Conservation (phyloP, 2,329 filamentous ascomycete genomes). For the Mollisia scopiformis region DNA sequence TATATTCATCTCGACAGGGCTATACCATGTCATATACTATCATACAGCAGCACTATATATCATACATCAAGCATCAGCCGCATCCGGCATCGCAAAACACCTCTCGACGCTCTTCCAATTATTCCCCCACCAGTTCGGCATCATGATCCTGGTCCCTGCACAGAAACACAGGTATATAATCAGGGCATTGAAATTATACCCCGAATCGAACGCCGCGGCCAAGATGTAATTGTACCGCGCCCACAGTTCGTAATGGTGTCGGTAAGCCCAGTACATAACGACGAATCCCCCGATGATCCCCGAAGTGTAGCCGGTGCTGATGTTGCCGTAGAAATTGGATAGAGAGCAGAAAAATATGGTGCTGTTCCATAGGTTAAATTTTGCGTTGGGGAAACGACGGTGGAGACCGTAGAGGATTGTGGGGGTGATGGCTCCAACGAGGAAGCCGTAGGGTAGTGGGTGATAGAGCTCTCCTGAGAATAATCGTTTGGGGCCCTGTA, state of each 20-base stretch:
- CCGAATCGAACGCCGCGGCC: slow-evolving; percentile 63
- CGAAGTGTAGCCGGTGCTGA: slow-evolving; percentile 61
- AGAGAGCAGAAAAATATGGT: slow-evolving; percentile 64
- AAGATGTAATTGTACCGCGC: slow-evolving; percentile 63
- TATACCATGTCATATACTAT: too few relatives aligned
- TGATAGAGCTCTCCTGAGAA: slow-evolving; percentile 52
- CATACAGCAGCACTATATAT: too few relatives aligned
- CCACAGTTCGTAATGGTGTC: slow-evolving; percentile 59
- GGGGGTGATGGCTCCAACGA: slow-evolving; percentile 51
- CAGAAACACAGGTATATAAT: slow-evolving; percentile 64
- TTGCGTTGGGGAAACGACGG: slow-evolving; percentile 52
- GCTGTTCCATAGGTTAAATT: slow-evolving; percentile 59
- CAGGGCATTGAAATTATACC: slow-evolving; percentile 64
- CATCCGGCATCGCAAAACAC: slow-evolving; percentile 53
- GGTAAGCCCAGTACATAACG: slow-evolving; percentile 61
- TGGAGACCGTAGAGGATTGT: slow-evolving; percentile 54
- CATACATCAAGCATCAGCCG: not conserved
- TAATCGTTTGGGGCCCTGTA: slow-evolving; percentile 49
- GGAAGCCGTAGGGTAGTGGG: slow-evolving; percentile 55
- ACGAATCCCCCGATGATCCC: slow-evolving; percentile 62
- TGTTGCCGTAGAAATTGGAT: slow-evolving; percentile 61
- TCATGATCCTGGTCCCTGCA: slow-evolving; percentile 55
- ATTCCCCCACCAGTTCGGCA: slow-evolving; percentile 70
- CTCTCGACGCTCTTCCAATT: slow-evolving; percentile 56
- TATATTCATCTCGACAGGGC: too few relatives aligned